Base-by-base conservation (phyloP, 768 basidiomycete genomes). In the Hygrophoropsis aurantiaca region DNA sequence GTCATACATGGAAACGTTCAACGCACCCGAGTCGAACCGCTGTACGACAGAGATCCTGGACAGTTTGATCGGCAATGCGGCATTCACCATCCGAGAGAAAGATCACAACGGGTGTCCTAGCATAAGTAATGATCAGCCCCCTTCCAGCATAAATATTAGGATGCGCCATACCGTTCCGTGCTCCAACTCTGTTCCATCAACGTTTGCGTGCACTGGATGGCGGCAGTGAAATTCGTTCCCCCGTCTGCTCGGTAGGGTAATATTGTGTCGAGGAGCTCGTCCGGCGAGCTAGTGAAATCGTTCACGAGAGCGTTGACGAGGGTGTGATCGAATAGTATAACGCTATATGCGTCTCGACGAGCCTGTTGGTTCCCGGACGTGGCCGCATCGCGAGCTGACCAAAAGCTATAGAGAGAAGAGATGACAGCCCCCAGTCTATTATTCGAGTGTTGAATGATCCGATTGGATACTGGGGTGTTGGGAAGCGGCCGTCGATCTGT, bases 31-130 rank as follows among this genome's bases (percentile, higher is more conserved):
- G 72, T 18, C 65, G 61, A 16, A 76, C 50, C 0, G 80, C 70
- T 2, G 70, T 44, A 13, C 66, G 70, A 47, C 74, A 73, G 3
- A 81, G 46, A 45, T 71, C 67, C 19, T 70, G 67, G 36, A 79
- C 59, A 1, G 59, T 54, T 5, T 52, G 24, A 35, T 81, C 77
- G 0, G 33, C 38, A 16, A 76, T 61, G 3, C 10, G 4, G 38
- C 75, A 75, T 61, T 79, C 71, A 1, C 81, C 81, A 47, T 80
- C 81, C 2, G 81, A 82, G 7, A 81, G 65, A 60, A 82, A 83
- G 41, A 82, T 72, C 13, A 82, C 61, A 5, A 81, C 70, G 0
- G 81, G 79, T 2, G 69, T 60, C 38, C 79, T 78, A 46, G 18
- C 44, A 24, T 4, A 23, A 47, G 10, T n/a, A 11, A 21, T 23